Evolutionary conservation across 1,139 yeast species (phyloP).

Genomic region (Sporopachydermia cereana): DNA sequence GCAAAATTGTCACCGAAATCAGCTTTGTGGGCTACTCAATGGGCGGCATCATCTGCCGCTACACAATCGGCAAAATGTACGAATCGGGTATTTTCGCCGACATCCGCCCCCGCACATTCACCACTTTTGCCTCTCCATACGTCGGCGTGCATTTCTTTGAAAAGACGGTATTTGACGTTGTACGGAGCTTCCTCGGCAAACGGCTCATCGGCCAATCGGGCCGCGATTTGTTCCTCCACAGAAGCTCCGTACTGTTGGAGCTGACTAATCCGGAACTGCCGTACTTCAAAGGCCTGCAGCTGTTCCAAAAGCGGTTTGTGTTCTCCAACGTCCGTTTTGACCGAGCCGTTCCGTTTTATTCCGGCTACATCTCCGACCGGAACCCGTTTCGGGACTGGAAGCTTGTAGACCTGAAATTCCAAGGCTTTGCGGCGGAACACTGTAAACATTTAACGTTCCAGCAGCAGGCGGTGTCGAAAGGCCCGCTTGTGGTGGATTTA

Average conservation of each 20-base stretch:
- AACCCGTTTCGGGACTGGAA: conserved; percentile 33
- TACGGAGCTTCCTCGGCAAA: conserved; percentile 50
- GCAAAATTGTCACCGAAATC: conserved; percentile 22
- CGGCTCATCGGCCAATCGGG: conserved; percentile 65
- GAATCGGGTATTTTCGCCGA: conserved; percentile 42
- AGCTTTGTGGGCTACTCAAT: conserved; percentile 42
- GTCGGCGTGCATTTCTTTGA: conserved; percentile 47
- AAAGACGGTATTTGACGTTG: conserved; percentile 29
- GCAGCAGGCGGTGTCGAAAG: background rate
- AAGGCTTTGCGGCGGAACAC: conserved; percentile 10
- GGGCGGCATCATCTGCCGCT: conserved; percentile 46
- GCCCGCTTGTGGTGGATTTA: conserved; percentile 2
- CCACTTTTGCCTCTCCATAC: conserved; percentile 90
- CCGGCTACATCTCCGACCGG: conserved; percentile 34
- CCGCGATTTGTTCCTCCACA: conserved; percentile 50
- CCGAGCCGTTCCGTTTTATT: conserved; percentile 46
- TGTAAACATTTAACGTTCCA: background rate
- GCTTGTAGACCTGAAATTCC: conserved; percentile 14
- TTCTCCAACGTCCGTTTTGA: conserved; percentile 75
- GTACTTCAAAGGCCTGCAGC: conserved; percentile 42
- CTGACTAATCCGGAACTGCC: conserved; percentile 44
- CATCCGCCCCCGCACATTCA: conserved; percentile 52
- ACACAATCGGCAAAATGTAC: conserved; percentile 57
- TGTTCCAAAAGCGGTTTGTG: conserved; percentile 44
- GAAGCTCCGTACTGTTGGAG: conserved; percentile 31